Evolutionary conservation across 2,329 filamentous ascomycete genomes (phyloP).

Genomic region (Botrytis aclada): DNA sequence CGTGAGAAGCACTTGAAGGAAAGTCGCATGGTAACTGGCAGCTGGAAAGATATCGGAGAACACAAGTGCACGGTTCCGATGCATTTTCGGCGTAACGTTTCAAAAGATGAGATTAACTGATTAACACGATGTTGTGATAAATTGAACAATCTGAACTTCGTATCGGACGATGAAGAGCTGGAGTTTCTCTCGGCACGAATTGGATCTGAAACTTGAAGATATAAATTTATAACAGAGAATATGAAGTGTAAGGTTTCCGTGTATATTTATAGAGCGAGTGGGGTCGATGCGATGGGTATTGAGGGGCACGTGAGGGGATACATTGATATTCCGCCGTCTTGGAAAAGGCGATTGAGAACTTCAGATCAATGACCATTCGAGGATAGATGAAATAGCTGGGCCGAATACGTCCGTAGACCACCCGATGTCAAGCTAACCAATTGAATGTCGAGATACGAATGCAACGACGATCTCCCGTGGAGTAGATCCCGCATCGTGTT

Average conservation of each 20-base stretch:
- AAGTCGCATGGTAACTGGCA: neutral
- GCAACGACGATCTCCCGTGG: neutral
- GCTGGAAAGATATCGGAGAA: neutral
- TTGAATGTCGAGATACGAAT: neutral
- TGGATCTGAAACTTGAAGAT: neutral
- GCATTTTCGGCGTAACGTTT: neutral
- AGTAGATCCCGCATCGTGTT: neutral
- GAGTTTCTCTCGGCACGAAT: neutral
- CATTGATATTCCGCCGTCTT: neutral
- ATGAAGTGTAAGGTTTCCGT: neutral
- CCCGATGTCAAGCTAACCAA: neutral
- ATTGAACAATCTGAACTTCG: neutral
- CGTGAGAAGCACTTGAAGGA: neutral
- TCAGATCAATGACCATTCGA: neutral
- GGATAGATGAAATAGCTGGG: neutral
- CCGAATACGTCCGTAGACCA: neutral
- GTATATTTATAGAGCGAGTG: neutral
- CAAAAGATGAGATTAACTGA: neutral
- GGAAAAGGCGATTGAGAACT: too few relatives aligned
- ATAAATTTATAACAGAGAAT: neutral
- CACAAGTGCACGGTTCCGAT: neutral
- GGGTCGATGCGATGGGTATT: neutral
- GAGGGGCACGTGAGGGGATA: neutral
- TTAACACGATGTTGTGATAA: neutral
- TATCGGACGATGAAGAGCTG: neutral